Conservation (phyloP, 2,329 filamentous ascomycete genomes). For the Nothomitra cinnamomea region DNA sequence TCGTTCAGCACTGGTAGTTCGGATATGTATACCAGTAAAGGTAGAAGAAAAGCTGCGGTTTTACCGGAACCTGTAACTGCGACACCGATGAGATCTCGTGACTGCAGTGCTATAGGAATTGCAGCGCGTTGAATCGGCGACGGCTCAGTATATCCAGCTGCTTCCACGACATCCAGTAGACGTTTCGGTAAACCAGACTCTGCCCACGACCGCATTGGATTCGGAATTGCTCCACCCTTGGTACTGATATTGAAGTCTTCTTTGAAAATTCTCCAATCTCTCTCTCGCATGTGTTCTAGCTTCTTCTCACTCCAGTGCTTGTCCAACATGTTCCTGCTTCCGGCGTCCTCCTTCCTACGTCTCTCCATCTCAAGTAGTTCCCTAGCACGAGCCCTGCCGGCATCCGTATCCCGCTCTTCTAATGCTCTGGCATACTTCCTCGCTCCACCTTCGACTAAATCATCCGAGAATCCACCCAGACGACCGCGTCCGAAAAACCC, state of each 20-base stretch:
- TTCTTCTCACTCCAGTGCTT: slow-evolving; percentile 95
- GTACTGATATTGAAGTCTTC: slow-evolving; percentile 95
- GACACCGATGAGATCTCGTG: slow-evolving; percentile 91
- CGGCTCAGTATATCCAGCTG: slow-evolving; percentile 82
- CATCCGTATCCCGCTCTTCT: slow-evolving; percentile 56
- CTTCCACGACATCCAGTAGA: slow-evolving; percentile 63
- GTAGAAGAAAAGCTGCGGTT: slow-evolving; percentile 86
- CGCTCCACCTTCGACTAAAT: slow-evolving; percentile 32
- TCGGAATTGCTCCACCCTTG: slow-evolving; percentile 80
- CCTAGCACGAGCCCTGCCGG: slow-evolving; percentile 58
- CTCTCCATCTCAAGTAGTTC: slow-evolving; percentile 76
- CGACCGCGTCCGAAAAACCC: slow-evolving; percentile 54
- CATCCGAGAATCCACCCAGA: slow-evolving; percentile 48
- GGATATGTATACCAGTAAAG: slow-evolving; percentile 84
- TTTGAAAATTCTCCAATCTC: slow-evolving; percentile 99
- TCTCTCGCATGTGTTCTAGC: slow-evolving; percentile 83
- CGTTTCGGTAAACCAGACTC: slow-evolving; percentile 67
- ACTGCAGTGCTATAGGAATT: slow-evolving; percentile 86
- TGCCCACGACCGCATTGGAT: slow-evolving; percentile 88
- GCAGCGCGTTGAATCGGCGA: slow-evolving; percentile 84
- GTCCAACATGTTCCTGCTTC: slow-evolving; percentile 55
- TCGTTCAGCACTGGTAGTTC: slow-evolving; percentile 75
- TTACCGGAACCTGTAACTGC: slow-evolving; percentile 97
- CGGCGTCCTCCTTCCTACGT: slow-evolving; percentile 53
- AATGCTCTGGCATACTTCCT: slow-evolving; percentile 49